Conservation (phyloP, 495 filamentous ascomycete species). For the Letharia columbiana region DNA sequence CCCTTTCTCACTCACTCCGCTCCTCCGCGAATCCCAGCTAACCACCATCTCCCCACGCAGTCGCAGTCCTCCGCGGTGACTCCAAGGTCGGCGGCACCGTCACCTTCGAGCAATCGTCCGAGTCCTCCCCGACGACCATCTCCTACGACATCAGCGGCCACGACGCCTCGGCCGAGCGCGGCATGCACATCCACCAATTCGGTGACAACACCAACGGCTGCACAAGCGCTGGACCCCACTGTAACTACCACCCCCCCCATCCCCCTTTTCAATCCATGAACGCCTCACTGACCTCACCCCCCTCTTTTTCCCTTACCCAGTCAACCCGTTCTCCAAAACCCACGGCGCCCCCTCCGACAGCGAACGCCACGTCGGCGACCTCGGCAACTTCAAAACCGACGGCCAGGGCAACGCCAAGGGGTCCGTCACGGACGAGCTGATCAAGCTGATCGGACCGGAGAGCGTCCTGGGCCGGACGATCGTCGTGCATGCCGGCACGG, state of each 20-base stretch:
- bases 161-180: constrained; percentile 91
- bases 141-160: constrained; percentile 87
- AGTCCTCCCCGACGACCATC: constrained; percentile 73
- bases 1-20: constrained; percentile 18
- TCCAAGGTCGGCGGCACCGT: constrained; percentile 86
- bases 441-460: constrained; percentile 93
- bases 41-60: constrained; percentile 36
- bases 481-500: constrained; percentile 88
- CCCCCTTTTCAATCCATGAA: constrained; percentile 53
- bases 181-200: constrained; percentile 96
- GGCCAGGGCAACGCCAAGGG: constrained; percentile 79
- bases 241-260: constrained; percentile 43
- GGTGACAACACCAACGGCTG: constrained; percentile 99
- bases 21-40: constrained; percentile 8
- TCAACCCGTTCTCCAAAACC: constrained; percentile 88
- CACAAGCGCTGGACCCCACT: constrained; percentile 94
- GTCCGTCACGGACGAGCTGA: constrained; percentile 59
- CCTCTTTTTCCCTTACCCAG: constrained; percentile 35
- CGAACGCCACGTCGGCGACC: constrained; percentile 88
- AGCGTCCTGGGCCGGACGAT: constrained; percentile 94
- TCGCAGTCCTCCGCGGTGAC: constrained; percentile 94
- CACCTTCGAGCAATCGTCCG: constrained; percentile 84
- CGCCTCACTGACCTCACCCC: neutral
- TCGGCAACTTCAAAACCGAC: constrained; percentile 95
- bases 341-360: constrained; percentile 81